phyloP scores from a whole-genome alignment of 2,329 filamentous ascomycete genomes.

The Cephalotrichum gorgonifer region DNA sequence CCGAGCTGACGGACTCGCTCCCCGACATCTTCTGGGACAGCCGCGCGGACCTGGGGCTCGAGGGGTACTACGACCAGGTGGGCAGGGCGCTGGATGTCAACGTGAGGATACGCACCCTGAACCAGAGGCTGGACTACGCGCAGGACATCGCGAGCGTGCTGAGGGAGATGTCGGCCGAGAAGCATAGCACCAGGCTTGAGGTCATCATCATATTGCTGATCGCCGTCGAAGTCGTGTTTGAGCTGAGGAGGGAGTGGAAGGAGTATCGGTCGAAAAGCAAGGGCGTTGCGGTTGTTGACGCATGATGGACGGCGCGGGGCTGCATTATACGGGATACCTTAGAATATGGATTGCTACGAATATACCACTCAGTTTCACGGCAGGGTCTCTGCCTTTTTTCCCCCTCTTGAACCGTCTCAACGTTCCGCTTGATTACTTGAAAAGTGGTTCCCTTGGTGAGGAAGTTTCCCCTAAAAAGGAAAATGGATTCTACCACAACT shows the following conservation, averaged over 20 bases:
- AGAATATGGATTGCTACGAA: not conserved
- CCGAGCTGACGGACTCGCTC: slow-evolving; percentile 86
- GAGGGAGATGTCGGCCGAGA: slow-evolving; percentile 80
- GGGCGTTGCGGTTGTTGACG: not conserved
- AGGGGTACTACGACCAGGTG: slow-evolving; percentile 91
- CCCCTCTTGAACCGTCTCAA: not conserved
- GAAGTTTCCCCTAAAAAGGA: no score
- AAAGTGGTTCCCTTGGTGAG: no score
- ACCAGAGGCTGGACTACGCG: slow-evolving; percentile 97
- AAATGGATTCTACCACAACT: no score
- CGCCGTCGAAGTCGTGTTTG: slow-evolving; percentile 82
- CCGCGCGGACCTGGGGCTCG: slow-evolving; percentile 76
- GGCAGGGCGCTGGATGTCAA: slow-evolving; percentile 84
- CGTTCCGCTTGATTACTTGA: not conserved
- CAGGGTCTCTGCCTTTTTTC: not conserved
- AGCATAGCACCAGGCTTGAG: slow-evolving; percentile 78
- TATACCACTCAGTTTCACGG: not conserved
- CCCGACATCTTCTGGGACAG: slow-evolving; percentile 97
- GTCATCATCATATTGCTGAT: slow-evolving; percentile 96
- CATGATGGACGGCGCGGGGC: no score
- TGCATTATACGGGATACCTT: not conserved
- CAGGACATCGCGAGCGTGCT: slow-evolving; percentile 88
- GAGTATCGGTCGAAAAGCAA: slow-evolving; percentile 21
- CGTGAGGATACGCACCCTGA: slow-evolving; percentile 80
- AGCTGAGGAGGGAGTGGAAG: slow-evolving; percentile 58